phyloP scores from a whole-genome alignment of 2,329 filamentous ascomycete genomes.

The Paracoccidioides brasiliensis region DNA sequence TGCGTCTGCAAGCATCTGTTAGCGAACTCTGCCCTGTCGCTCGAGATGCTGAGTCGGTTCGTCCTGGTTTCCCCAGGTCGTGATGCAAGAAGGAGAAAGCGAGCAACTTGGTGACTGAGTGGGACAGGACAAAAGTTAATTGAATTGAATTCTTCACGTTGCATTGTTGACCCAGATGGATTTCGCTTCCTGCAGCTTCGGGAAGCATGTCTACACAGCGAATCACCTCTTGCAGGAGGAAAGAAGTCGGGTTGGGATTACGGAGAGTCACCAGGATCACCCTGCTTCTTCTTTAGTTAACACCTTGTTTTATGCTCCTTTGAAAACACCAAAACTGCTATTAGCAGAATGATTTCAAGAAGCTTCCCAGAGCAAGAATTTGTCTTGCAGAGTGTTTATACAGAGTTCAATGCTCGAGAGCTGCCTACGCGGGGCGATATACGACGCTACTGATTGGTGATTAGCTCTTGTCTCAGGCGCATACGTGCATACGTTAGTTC shows the following conservation, averaged over 20 bases:
- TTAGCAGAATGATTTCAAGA: no score
- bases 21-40: background rate
- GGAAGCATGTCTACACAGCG: background rate
- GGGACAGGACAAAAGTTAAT: background rate
- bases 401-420: background rate
- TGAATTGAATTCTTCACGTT: background rate
- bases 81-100: background rate
- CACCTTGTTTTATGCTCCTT: background rate
- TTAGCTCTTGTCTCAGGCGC: background rate
- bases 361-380: background rate
- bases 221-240: background rate
- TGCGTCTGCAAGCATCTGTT: background rate
- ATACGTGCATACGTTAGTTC: background rate
- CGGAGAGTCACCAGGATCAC: background rate
- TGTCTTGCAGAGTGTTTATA: background rate
- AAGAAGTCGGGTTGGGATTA: background rate
- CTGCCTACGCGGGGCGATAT: background rate
- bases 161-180: background rate
- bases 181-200: background rate
- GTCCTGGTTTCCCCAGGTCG: background rate
- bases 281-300: background rate
- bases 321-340: background rate
- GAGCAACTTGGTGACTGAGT: background rate
- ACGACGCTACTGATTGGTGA: background rate
- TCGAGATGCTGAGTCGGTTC: background rate